Evolutionary conservation across 768 basidiomycete species (phyloP).

Genomic region (Leccinum rimulosum): DNA sequence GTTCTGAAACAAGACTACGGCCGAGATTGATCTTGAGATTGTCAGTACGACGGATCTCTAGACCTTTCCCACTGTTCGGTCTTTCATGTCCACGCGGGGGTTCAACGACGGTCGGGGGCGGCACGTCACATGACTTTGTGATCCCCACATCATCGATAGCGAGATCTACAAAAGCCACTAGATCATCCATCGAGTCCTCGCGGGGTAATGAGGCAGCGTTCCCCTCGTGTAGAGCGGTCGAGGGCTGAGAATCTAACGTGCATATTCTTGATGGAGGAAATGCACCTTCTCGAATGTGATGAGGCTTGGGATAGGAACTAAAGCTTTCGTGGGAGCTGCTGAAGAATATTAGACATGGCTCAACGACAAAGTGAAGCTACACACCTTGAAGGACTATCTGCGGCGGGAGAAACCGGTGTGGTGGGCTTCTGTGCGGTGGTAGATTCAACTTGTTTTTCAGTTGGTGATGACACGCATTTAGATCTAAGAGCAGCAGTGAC

Average conservation of each 20-base stretch:
- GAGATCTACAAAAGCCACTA: conserved; percentile 36
- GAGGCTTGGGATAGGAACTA: conserved; percentile 12
- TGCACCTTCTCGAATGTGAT: conserved; percentile 60
- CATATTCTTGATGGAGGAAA: conserved; percentile 48
- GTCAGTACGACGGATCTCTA: conserved; percentile 33
- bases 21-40: conserved; percentile 8
- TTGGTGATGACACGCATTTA: conserved; percentile 19
- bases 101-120: conserved; percentile 41
- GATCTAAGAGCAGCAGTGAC: conserved; percentile 43
- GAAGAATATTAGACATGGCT: neutral
- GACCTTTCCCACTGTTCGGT: conserved; percentile 20
- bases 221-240: conserved; percentile 17
- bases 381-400: conserved; percentile 19
- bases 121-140: conserved; percentile 29
- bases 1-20: conserved; percentile 16
- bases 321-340: conserved; percentile 27
- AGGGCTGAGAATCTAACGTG: conserved; percentile 22
- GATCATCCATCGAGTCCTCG: conserved; percentile 36
- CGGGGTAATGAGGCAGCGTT: conserved; percentile 21
- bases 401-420: neutral
- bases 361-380: neutral
- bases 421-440: conserved; percentile 28
- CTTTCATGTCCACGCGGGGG: conserved; percentile 37
- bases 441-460: conserved; percentile 21
- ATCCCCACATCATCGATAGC: conserved; percentile 41